Conservation (phyloP, 2,329 filamentous ascomycete genomes). For the Ophiostoma sp. region DNA sequence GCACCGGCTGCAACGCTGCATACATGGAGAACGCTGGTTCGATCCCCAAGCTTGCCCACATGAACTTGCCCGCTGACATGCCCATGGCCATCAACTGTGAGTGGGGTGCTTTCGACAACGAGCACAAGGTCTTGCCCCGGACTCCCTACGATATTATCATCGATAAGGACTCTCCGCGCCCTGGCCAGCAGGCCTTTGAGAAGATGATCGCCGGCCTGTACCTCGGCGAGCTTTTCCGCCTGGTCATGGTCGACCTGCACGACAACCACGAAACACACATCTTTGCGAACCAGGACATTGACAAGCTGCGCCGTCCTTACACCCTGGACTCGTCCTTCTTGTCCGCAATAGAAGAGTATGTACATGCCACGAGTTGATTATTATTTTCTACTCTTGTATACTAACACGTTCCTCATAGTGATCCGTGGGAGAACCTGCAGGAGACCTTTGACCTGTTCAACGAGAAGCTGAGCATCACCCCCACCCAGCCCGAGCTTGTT, state of each 20-base stretch:
- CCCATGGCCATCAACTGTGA: slow-evolving; percentile 97
- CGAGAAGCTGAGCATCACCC: slow-evolving; percentile 64
- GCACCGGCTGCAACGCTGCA: slow-evolving; percentile 94
- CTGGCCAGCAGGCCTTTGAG: slow-evolving; percentile 91
- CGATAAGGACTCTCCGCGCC: slow-evolving; percentile 85
- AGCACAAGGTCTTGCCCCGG: slow-evolving; percentile 77
- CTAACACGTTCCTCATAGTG: slow-evolving; percentile 43
- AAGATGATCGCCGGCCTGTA: slow-evolving; percentile 98
- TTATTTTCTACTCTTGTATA: neutral
- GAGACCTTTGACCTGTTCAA: slow-evolving; percentile 82
- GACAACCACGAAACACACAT: slow-evolving; percentile 69
- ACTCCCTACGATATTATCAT: slow-evolving; percentile 83
- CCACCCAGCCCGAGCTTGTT: slow-evolving; percentile 75
- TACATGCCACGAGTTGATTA: slow-evolving; percentile 24
- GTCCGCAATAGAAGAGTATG: slow-evolving; percentile 80
- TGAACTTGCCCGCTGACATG: slow-evolving; percentile 77
- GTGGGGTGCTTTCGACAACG: slow-evolving; percentile 94
- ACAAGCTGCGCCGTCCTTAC: slow-evolving; percentile 77
- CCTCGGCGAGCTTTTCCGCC: slow-evolving; percentile 87
- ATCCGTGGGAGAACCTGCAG: slow-evolving; percentile 90
- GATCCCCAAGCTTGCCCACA: slow-evolving; percentile 87
- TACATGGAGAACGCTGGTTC: slow-evolving; percentile 93
- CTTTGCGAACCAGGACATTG: slow-evolving; percentile 78
- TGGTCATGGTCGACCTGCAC: slow-evolving; percentile 78
- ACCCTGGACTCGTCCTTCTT: slow-evolving; percentile 89